Evolutionary conservation across 139 green algal genomes (phyloP), one percentile per base, ranked within the genome.

Genomic region (Zygnema cylindricum): DNA sequence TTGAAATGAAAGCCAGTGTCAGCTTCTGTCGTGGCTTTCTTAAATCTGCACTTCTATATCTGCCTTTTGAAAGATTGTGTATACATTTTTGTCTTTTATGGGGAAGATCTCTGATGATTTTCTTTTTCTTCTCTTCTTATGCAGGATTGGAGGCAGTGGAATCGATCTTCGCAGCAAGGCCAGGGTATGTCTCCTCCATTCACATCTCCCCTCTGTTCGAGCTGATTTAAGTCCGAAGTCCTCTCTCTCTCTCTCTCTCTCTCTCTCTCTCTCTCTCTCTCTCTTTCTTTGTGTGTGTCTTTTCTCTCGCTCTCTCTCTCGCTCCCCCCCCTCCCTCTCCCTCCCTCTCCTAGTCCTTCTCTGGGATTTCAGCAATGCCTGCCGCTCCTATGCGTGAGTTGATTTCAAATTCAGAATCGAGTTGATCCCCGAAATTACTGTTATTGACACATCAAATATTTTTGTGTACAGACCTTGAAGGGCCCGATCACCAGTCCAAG

Each of bases 381-480:
- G 49, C 7, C 49, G 49, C 7, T 16, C 16, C 7, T 25, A 63
- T 63, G 49, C 16, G 7, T 63, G 16, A 16, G 16, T 7, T 25
- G 49, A 7, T 63, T 63, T 63, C 7, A 63, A 63, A 16, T 63
- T 63, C 16, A 16, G 49, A 63, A 25, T 16, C 7, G 49, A 7
- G 7, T 84, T 39, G 2, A 2, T 23, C 77, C 36, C 7, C 30
- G 69, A 84, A 2, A 84, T 84, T 3, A 35, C 3, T 2, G 2
- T 84, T 84, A 21, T 39, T 21, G 49, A 73, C 2, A 36, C 11
- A 84, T 33, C 69, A 2, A 36, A 69, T 11, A 84, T 84, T 3
- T 49, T 84, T 39, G 23, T 21, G 16, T 86, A 71, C 88, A 84
- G 69, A 92, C 84, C 21, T 16, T 92, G 39, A 77, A 90, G 84